Evolutionary conservation across 2,329 filamentous ascomycete species (phyloP).

Genomic region (Fonsecaea pedrosoi): DNA sequence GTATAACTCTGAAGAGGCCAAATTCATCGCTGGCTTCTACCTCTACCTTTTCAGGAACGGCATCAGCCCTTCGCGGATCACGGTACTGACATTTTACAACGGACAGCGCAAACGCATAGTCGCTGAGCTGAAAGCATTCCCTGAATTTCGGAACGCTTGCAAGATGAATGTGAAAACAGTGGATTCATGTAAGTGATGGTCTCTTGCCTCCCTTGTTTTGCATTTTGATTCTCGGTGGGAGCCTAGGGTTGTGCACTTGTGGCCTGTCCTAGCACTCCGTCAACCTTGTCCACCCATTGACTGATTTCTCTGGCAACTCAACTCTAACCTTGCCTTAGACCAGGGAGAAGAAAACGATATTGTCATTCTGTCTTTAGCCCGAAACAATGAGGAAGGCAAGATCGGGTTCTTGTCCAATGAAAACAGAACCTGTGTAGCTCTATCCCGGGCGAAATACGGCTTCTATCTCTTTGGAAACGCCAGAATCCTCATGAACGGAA

Average conservation of each 20-base stretch:
- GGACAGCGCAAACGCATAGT: conserved; percentile 75
- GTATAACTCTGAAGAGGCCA: conserved; percentile 73
- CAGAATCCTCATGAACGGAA: conserved; percentile 56
- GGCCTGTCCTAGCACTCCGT: neutral
- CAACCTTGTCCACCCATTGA: neutral
- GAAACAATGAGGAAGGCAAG: conserved; percentile 64
- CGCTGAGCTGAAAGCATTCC: conserved; percentile 51
- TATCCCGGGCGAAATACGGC: conserved; percentile 75
- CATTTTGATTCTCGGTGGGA: neutral
- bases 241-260: neutral
- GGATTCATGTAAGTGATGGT: conserved; percentile 64
- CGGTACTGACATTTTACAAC: conserved; percentile 85
- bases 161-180: conserved; percentile 75
- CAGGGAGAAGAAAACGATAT: conserved; percentile 91
- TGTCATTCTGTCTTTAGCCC: conserved; percentile 78
- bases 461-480: conserved; percentile 87
- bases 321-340: conserved; percentile 21
- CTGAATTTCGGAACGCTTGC: conserved; percentile 47
- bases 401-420: conserved; percentile 77
- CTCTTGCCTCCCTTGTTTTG: neutral
- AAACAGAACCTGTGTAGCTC: conserved; percentile 67
- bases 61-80: conserved; percentile 67
- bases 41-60: conserved; percentile 75
- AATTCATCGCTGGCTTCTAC: conserved; percentile 76
- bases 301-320: neutral